phyloP scores from a whole-genome alignment of 2,329 filamentous ascomycete genomes.

The Colletotrichum orbiculare region DNA sequence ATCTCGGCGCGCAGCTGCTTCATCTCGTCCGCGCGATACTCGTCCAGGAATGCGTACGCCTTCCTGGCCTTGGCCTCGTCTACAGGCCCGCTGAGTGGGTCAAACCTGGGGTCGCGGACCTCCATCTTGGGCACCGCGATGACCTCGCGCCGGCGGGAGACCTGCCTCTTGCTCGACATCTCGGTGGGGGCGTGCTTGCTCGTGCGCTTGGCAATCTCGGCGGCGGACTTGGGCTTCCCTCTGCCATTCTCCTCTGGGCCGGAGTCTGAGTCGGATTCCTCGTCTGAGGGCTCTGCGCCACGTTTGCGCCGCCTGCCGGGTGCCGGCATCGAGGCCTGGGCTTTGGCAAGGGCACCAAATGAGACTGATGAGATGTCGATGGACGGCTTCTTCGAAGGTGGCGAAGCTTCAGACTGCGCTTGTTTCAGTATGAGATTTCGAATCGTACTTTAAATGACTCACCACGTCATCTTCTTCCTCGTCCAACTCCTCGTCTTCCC shows the following conservation, averaged over 20 bases:
- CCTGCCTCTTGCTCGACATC: conserved; percentile 83
- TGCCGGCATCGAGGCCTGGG: conserved; percentile 74
- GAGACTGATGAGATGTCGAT: conserved; percentile 73
- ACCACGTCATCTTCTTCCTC: conserved; percentile 45
- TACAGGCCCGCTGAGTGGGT: conserved; percentile 64
- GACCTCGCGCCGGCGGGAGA: conserved; percentile 82
- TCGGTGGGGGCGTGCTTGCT: conserved; percentile 93
- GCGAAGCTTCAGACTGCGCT: conserved; percentile 41
- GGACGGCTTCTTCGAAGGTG: conserved; percentile 42
- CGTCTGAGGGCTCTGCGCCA: conserved; percentile 41
- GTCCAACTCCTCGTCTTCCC: conserved; percentile 45
- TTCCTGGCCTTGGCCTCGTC: conserved; percentile 71
- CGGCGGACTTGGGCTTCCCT: conserved; percentile 41
- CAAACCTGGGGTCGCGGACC: conserved; percentile 88
- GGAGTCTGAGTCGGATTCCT: conserved; percentile 40
- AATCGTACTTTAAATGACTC: not conserved
- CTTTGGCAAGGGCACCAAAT: conserved; percentile 90
- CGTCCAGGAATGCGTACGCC: conserved; percentile 88
- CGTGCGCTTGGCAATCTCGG: conserved; percentile 54
- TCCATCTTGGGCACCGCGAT: conserved; percentile 69
- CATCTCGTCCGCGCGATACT: conserved; percentile 88
- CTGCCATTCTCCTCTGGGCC: conserved; percentile 47
- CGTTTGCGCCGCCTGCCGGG: conserved; percentile 45
- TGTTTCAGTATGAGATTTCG: conserved; percentile 39
- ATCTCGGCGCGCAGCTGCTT: conserved; percentile 76